phyloP scores from a whole-genome alignment of 306 rosid genomes.

The Cucumis cinereus region DNA sequence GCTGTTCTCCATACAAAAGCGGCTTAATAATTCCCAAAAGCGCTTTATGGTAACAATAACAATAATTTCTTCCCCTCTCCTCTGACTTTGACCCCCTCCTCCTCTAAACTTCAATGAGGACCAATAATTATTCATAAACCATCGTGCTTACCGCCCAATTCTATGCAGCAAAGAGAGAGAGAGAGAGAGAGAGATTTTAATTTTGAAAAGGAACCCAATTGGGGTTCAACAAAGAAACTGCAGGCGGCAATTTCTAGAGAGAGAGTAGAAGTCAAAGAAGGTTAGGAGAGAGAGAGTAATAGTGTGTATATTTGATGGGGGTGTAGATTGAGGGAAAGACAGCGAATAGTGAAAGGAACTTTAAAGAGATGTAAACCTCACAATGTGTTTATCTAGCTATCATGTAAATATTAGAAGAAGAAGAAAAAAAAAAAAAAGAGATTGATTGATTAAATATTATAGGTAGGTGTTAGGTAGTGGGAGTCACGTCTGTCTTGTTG shows the following conservation, averaged over 20 bases:
- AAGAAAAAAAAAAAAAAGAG: neutral
- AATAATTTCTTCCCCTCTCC: neutral
- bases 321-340: conserved; percentile 13
- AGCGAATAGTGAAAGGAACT: conserved; percentile 7
- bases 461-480: conserved; percentile 51
- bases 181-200: neutral
- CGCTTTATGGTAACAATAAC: neutral
- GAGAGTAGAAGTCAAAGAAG: conserved; percentile 18
- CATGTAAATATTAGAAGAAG: conserved; percentile 3
- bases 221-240: conserved; percentile 8
- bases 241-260: conserved; percentile 40
- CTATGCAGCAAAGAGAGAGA: conserved; percentile 6
- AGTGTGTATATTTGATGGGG: conserved; percentile 8
- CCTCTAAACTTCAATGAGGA: neutral
- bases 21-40: neutral
- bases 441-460: conserved; percentile 24
- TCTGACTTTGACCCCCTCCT: neutral
- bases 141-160: conserved; percentile 38
- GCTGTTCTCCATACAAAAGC: neutral
- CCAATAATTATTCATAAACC: conserved; percentile 11
- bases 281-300: neutral
- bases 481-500: conserved; percentile 58
- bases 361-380: conserved; percentile 39
- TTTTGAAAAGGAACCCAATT: conserved; percentile 8
- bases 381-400: conserved; percentile 22